Conservation (phyloP, 2,329 filamentous ascomycete genomes). For the Xylariaceae sp. region DNA sequence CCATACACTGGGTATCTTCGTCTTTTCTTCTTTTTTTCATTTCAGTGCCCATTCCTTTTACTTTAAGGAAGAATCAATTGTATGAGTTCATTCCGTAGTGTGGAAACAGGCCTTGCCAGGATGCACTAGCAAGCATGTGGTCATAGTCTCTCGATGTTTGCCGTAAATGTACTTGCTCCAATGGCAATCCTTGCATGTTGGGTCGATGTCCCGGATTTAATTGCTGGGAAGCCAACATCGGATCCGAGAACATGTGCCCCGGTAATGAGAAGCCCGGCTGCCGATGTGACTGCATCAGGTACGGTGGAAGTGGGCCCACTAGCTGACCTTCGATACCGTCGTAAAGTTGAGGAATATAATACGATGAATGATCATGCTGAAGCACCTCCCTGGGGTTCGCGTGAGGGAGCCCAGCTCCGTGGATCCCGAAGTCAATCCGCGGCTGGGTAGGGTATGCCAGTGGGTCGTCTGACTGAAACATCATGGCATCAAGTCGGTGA, state of each 20-base stretch:
- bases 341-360: slow-evolving; percentile 50
- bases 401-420: slow-evolving; percentile 30
- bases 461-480: slow-evolving; percentile 75
- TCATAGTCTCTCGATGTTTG: slow-evolving; percentile 42
- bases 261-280: slow-evolving; percentile 42
- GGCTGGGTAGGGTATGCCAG: slow-evolving; percentile 77
- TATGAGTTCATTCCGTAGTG: slow-evolving; percentile 27
- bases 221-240: slow-evolving; percentile 40
- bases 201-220: slow-evolving; percentile 34
- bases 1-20: slow-evolving; percentile 30
- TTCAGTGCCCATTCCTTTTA: slow-evolving; percentile 1
- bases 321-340: slow-evolving; percentile 71
- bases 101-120: slow-evolving; percentile 33
- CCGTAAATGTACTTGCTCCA: slow-evolving; percentile 32
- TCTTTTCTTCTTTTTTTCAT: slow-evolving; percentile 10
- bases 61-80: slow-evolving; percentile 14
- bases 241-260: slow-evolving; percentile 43
- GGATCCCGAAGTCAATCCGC: slow-evolving; percentile 55
- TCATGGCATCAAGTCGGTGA: slow-evolving; percentile 69
- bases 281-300: slow-evolving; percentile 55
- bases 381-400: slow-evolving; percentile 32
- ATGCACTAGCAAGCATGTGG: slow-evolving; percentile 44
- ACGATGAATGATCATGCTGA: slow-evolving; percentile 39
- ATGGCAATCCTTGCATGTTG: slow-evolving; percentile 24
- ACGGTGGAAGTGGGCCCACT: slow-evolving; percentile 66